These are phyloP conservation scores for Dioszegia hungarica DNA, from an alignment of 768 basidiomycete species.

Conservation along the genomic window DNA sequence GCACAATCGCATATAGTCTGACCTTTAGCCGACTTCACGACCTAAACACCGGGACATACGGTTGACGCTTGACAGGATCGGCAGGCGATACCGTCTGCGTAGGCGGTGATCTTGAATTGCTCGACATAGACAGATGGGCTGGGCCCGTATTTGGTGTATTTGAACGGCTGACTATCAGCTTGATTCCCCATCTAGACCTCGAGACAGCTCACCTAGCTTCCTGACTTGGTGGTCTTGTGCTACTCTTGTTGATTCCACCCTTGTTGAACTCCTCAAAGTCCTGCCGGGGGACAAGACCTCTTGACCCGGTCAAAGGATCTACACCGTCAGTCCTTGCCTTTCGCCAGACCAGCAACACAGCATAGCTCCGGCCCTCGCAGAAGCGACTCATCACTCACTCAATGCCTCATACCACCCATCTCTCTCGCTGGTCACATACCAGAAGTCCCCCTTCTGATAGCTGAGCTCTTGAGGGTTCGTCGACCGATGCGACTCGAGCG, in stretches of 20 bases:
- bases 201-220: slow-evolving; percentile 12
- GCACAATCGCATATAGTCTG: slow-evolving; percentile 88
- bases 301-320: slow-evolving; percentile 78
- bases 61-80: slow-evolving; percentile 16
- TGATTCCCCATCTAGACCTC: too few species aligned
- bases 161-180: slow-evolving; percentile 11
- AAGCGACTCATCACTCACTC: slow-evolving; percentile 50
- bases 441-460: slow-evolving; percentile 93
- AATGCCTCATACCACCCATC: slow-evolving; percentile 86
- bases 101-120: slow-evolving; percentile 24
- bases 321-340: too few species aligned
- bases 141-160: slow-evolving; percentile 31
- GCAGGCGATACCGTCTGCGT: slow-evolving; percentile 17
- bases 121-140: slow-evolving; percentile 17
- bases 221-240: slow-evolving; percentile 2
- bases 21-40: slow-evolving; percentile 29
- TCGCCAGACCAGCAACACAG: too few species aligned
- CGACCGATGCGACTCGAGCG: slow-evolving; percentile 63
- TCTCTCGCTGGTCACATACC: slow-evolving; percentile 81
- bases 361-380: not conserved
- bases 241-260: slow-evolving; percentile 36
- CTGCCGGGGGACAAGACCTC: slow-evolving; percentile 80
- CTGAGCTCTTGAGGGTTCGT: slow-evolving; percentile 76
- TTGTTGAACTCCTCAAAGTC: slow-evolving; percentile 90
- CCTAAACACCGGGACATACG: slow-evolving; percentile 11